Evolutionary conservation across 495 filamentous ascomycete genomes (phyloP), one percentile per base, ranked within the genome.

Genomic region (Penicillium riverlandense): DNA sequence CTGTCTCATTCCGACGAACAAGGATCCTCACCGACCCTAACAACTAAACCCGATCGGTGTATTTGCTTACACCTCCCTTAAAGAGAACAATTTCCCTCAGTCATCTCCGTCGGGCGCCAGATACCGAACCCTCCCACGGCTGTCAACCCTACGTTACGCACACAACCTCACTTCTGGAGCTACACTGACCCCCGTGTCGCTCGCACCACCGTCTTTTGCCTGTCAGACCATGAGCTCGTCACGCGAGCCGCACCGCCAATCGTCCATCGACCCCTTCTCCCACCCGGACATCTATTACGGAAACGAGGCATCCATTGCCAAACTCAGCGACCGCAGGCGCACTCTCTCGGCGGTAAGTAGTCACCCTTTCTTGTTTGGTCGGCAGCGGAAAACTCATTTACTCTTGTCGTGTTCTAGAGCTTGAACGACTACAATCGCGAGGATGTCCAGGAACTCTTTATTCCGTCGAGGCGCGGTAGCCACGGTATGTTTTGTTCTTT

Each of bases 251-350:
- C 51, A 52, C 27, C 57, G 62, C 40, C 40, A 45, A n/a, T 53
- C 55, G 29, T 66, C 65, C 39, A 45, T 63, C 14, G 73, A 77
- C 47, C 73, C 74, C 27, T 72, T 61, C 40, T 70, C 72, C 29
- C 50, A 69, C 29, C 59, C 74, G 9, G 71, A 75, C 42, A 51
- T 74, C 43, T 77, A 77, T 43, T 77, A 77, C 54, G 73, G 73
- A 28, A 55, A 70, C 38, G 55, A 66, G 9, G 66, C 72, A 13
- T 57, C 55, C 22, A 36, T 50, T 8, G 52, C 60, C n/a, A 45
- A 60, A 34, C 46, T 62, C 43, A 63, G 63, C 49, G 49, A 61
- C 29, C 64, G 69, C 11, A 50, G 66, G n/a, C 66, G 70, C 28
- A 62, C 72, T 1, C 71, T 69, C 47, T 76, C 74, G 37, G 58